Evolutionary conservation across 139 green algal species (phyloP), one percentile per base, ranked within the genome.

Genomic region (Volvox africanus): DNA sequence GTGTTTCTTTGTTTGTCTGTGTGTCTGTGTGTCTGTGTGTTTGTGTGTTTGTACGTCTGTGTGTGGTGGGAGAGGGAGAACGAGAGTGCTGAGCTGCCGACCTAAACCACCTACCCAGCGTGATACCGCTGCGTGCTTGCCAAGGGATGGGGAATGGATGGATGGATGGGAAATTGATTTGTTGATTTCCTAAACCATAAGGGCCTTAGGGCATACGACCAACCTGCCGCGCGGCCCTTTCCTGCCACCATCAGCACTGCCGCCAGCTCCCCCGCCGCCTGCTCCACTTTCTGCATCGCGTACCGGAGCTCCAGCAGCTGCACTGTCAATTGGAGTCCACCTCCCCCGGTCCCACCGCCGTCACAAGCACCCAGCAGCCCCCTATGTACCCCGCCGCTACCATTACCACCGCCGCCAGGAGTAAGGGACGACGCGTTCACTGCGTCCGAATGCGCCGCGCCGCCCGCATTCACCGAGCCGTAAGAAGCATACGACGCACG

Each of bases 261-360:
- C 14, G 6, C 36, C 67, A 89, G 69, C 69, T 89, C 69, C 22
- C 28, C 84, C 1, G 69, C 84, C 84, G 37, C 33, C 69, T 32
- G 28, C 36, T 82, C 69, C 26, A 89, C 37, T 50, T 22, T 44
- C 44, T 89, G 69, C 37, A 89, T 30, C n/a, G 44, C 84, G 18
- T 55, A 71, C 11, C 84, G 84, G 68, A 89, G 84, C 84, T 89
- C 84, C 69, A 89, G 67, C 83, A 88, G 36, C 67, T 88, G 83
- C 83, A 80, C 83, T 9, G 26, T 44, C 83, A 89, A 44, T 1
- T 26, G 44, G 9, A 55, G 44, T 55, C 44, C 44, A 55, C 44
- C 44, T 55, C 44, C 44, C 5, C 44, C 37, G 24, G 21, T 33
- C 5, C 81, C 61, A 2, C 71, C 71, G 71, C 71, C 71, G 67